A percentile compares a stretch with the other conserved stretches of the same genome.
phyloP scores from a whole-genome alignment of 179 eudicot genomes.

The Silene noctiflora region DNA sequence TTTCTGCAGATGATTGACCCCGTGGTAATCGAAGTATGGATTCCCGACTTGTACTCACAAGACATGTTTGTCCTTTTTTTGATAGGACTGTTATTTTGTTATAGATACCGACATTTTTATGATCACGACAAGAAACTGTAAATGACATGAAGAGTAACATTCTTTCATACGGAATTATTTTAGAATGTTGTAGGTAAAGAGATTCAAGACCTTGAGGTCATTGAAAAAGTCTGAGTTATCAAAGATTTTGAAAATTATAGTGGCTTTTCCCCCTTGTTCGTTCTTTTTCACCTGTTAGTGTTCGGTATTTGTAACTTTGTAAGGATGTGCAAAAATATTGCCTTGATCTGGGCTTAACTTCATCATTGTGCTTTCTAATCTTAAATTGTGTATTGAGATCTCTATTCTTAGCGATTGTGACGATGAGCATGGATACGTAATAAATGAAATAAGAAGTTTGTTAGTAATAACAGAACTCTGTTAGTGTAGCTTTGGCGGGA shows the following conservation, averaged over 20 bases:
- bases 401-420: no score
- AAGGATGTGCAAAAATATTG: neutral
- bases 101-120: neutral
- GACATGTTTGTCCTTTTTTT: constrained; percentile 26
- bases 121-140: constrained; percentile 11
- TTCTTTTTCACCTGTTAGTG: neutral
- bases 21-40: constrained; percentile 3
- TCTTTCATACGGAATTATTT: constrained; percentile 9
- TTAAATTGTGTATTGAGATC: neutral
- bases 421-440: neutral
- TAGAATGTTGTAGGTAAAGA: constrained; percentile 14
- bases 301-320: neutral
- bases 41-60: neutral
- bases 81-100: constrained; percentile 24
- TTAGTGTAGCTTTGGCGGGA: no score
- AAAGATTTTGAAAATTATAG: constrained; percentile 2
- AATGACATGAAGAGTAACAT: constrained; percentile 13
- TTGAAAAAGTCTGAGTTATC: neutral
- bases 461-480: no score
- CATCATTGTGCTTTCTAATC: neutral
- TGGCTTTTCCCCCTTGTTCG: neutral
- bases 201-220: constrained; percentile 1
- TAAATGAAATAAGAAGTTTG: no score
- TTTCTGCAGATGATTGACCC: constrained; percentile 21
- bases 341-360: neutral